phyloP scores from a whole-genome alignment of 2,329 filamentous ascomycete species.

The Talaromyces sp. region DNA sequence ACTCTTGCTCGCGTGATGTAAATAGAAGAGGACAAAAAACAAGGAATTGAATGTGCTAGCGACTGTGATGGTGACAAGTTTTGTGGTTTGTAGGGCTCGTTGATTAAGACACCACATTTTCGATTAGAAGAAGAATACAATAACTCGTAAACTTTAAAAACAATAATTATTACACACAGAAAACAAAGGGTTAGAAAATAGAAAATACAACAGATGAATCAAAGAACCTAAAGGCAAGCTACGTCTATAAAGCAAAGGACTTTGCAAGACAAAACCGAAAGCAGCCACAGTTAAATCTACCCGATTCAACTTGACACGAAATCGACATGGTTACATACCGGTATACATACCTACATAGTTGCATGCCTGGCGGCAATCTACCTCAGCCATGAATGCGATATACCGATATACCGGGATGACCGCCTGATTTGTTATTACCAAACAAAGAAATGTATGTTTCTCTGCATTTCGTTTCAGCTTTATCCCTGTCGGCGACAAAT shows the following conservation, averaged over 20 bases:
- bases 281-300: neutral
- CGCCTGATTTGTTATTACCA: neutral
- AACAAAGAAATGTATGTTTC: neutral
- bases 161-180: neutral
- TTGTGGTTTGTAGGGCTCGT: neutral
- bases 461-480: neutral
- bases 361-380: neutral
- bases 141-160: neutral
- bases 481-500: neutral
- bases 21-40: conserved; percentile 12
- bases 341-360: neutral
- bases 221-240: neutral
- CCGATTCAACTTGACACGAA: neutral
- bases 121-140: neutral
- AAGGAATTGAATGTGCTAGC: conserved; percentile 8
- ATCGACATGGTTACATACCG: neutral
- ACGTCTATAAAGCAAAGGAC: neutral
- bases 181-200: neutral
- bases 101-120: conserved; percentile 12
- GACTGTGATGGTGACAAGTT: neutral
- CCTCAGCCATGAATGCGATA: neutral
- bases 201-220: neutral
- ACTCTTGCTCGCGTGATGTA: neutral
- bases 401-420: neutral
- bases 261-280: neutral